These are phyloP conservation scores for Ophiostoma sp. DNA, from an alignment of 2,329 filamentous ascomycete genomes.

Conservation along the genomic window DNA sequence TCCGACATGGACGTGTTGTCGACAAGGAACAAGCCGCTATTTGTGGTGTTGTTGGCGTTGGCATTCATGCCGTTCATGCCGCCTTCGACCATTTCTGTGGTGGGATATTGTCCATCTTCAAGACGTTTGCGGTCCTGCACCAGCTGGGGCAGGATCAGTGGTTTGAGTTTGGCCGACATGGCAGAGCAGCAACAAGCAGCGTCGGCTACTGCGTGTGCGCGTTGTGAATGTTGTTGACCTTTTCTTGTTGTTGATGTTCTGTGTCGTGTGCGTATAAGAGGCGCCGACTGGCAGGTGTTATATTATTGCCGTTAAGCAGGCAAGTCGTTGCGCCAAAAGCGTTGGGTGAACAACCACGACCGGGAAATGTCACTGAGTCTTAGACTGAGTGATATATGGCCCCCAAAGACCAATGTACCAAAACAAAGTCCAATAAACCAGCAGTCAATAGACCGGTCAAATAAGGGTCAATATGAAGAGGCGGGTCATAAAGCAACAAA, in stretches of 20 bases:
- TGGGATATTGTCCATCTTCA: background rate
- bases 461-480: slow-evolving; percentile 7
- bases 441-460: slow-evolving; percentile 11
- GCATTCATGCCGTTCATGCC: slow-evolving; percentile 30
- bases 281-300: slow-evolving; percentile 5
- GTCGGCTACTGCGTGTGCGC: slow-evolving; percentile 15
- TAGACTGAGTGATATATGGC: background rate
- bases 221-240: background rate
- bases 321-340: slow-evolving; percentile 2
- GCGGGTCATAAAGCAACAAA: slow-evolving; percentile 5
- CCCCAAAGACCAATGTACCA: background rate
- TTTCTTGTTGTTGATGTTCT: background rate
- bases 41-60: slow-evolving; percentile 35
- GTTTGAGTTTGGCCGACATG: slow-evolving; percentile 54
- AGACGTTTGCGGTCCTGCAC: slow-evolving; percentile 47
- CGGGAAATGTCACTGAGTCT: slow-evolving; percentile 5
- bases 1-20: slow-evolving; percentile 62
- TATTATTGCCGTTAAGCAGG: slow-evolving; percentile 1
- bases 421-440: background rate
- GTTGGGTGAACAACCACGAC: slow-evolving; percentile 13
- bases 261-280: background rate
- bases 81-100: slow-evolving; percentile 38
- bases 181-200: slow-evolving; percentile 14
- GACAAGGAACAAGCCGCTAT: slow-evolving; percentile 44
- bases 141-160: slow-evolving; percentile 55